Evolutionary conservation across 305 asterid genomes (phyloP).

Genomic region (Andrographis paniculata): DNA sequence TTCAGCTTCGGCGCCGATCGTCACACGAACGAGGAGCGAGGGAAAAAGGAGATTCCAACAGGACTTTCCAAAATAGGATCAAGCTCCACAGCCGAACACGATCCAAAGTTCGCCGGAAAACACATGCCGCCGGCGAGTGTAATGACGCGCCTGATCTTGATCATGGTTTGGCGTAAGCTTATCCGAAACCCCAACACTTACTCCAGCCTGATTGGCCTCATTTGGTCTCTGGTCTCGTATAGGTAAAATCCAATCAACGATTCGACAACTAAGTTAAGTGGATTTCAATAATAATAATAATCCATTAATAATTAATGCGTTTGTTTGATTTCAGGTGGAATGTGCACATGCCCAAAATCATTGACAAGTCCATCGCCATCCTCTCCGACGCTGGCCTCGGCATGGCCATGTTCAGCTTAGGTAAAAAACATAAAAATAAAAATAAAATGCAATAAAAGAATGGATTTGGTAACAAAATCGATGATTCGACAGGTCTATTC

Average conservation of each 20-base stretch:
- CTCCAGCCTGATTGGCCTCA: slow-evolving; percentile 85
- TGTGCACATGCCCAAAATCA: slow-evolving; percentile 70
- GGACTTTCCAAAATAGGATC: slow-evolving; percentile 55
- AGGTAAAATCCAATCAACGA: slow-evolving; percentile 32
- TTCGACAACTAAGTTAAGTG: too few species aligned
- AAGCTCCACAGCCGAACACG: slow-evolving; percentile 43
- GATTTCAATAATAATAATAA: too few species aligned
- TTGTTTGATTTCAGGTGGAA: slow-evolving; percentile 51
- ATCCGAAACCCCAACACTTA: slow-evolving; percentile 95
- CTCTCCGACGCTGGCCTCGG: slow-evolving; percentile 97
- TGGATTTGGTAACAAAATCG: too few species aligned
- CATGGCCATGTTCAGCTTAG: slow-evolving; percentile 99
- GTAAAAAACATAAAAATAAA: too few species aligned
- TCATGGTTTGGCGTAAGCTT: slow-evolving; percentile 99
- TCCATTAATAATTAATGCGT: neutral
- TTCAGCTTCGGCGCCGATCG: slow-evolving; percentile 60
- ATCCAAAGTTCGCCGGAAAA: slow-evolving; percentile 52
- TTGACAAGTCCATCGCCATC: slow-evolving; percentile 61
- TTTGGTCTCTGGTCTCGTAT: slow-evolving; percentile 75
- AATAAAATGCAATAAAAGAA: too few species aligned
- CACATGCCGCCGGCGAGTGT: slow-evolving; percentile 96
- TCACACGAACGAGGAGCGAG: slow-evolving; percentile 24
- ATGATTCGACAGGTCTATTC: slow-evolving; percentile 67
- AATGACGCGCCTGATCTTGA: slow-evolving; percentile 85
- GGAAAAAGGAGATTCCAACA: slow-evolving; percentile 41